These are phyloP conservation scores for Penicillium sp. DNA, from an alignment of 2,329 filamentous ascomycete genomes.

Conservation along the genomic window DNA sequence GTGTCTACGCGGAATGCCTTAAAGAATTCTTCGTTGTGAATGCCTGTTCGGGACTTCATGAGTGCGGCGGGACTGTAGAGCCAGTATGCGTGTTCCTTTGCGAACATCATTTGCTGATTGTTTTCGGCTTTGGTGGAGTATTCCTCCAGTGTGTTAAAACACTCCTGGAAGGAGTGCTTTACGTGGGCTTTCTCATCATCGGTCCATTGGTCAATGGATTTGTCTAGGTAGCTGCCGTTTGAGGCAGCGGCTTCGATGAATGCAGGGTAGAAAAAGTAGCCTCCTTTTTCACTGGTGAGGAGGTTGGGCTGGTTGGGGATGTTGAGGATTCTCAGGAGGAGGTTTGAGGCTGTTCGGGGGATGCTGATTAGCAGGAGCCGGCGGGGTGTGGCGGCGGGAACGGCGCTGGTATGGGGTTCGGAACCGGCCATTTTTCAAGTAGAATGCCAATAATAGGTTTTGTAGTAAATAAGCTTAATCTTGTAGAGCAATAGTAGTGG, in stretches of 20 bases:
- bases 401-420: background rate
- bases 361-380: slow-evolving; percentile 14
- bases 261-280: slow-evolving; percentile 22
- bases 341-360: slow-evolving; percentile 22
- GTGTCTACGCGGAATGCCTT: slow-evolving; percentile 18
- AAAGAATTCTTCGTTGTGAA: slow-evolving; percentile 7
- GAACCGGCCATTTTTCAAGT: background rate
- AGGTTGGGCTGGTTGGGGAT: slow-evolving; percentile 20
- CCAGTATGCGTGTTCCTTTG: slow-evolving; percentile 40
- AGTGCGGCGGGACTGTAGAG: slow-evolving; percentile 25
- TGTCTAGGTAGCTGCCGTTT: slow-evolving; percentile 13
- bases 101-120: slow-evolving; percentile 31
- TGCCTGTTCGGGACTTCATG: slow-evolving; percentile 11
- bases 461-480: slow-evolving; percentile 12
- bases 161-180: slow-evolving; percentile 25
- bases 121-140: slow-evolving; percentile 20
- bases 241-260: background rate
- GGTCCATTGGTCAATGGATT: slow-evolving; percentile 29
- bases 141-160: slow-evolving; percentile 29
- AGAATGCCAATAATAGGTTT: background rate
- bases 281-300: slow-evolving; percentile 11
- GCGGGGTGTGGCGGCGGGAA: background rate
- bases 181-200: slow-evolving; percentile 24
- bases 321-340: slow-evolving; percentile 21
- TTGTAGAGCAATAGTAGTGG: slow-evolving; percentile 3